Percentiles rank a stretch among this genome's conserved stretches.
Evolutionary conservation across 257 asterid genomes (phyloP).

Genomic region (Solanum rostratum): DNA sequence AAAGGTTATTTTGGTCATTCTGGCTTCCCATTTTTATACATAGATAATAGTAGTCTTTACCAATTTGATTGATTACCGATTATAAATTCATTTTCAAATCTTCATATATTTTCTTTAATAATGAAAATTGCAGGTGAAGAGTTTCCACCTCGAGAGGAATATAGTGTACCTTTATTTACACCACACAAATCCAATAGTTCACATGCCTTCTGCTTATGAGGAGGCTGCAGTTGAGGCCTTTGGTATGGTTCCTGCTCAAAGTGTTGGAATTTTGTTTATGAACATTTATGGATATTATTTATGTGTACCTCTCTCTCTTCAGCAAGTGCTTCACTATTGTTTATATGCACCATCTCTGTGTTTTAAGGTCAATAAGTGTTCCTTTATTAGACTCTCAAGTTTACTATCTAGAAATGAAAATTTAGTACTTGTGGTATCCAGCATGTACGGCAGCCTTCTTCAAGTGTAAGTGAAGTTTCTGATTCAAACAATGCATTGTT

Average conservation of each 20-base stretch:
- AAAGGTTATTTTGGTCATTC: background rate
- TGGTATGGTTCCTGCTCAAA: background rate
- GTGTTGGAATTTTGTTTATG: background rate
- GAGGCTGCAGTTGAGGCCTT: conserved; percentile 91
- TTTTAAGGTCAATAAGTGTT: background rate
- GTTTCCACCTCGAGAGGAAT: conserved; percentile 88
- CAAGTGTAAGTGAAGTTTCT: background rate
- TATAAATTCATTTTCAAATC: background rate
- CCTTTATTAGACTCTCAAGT: background rate
- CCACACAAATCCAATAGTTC: conserved; percentile 81
- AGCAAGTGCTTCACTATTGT: background rate
- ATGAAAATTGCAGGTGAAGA: conserved; percentile 52
- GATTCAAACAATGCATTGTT: background rate
- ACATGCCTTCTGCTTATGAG: conserved; percentile 47
- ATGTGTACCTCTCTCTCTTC: background rate
- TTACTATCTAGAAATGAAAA: background rate
- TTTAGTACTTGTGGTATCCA: background rate
- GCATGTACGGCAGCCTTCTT: background rate
- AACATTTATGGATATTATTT: background rate
- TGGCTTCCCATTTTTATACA: background rate
- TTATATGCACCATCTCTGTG: background rate
- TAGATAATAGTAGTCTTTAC: background rate
- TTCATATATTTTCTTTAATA: background rate
- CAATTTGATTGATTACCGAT: background rate
- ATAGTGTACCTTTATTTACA: conserved; percentile 77